phyloP scores from a whole-genome alignment of 2,329 filamentous ascomycete species.

The Nemania diffusa region DNA sequence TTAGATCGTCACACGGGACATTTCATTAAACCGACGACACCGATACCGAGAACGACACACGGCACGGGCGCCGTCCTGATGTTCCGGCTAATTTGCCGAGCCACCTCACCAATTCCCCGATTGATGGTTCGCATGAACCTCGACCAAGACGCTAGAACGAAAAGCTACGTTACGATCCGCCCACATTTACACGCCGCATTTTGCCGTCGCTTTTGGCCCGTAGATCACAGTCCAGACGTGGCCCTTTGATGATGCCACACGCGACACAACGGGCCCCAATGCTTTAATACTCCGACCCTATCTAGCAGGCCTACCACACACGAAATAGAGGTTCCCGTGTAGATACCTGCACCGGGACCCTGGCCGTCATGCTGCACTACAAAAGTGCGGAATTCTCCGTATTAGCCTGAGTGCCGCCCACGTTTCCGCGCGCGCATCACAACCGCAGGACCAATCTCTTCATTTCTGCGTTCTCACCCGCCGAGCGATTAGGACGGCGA shows the following conservation, averaged over 20 bases:
- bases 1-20: background rate
- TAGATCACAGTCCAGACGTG: constrained; percentile 16
- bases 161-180: background rate
- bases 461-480: background rate
- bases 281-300: background rate
- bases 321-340: background rate
- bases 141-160: background rate
- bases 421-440: constrained; percentile 1
- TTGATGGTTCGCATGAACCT: constrained; percentile 15
- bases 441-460: background rate
- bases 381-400: background rate
- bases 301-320: background rate
- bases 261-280: background rate
- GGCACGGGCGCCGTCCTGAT: constrained; percentile 14
- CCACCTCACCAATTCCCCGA: constrained; percentile 6
- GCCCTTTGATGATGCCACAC: background rate
- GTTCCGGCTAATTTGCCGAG: constrained; percentile 24
- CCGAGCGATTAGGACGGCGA: background rate
- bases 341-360: background rate
- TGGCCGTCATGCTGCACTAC: background rate
- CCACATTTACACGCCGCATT: constrained; percentile 24
- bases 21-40: background rate
- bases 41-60: constrained; percentile 1
- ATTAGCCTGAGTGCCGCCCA: constrained; percentile 24
- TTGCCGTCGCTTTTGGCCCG: constrained; percentile 15